Evolutionary conservation across 139 green algal genomes (phyloP).

Genomic region (Chlorella sp.): DNA sequence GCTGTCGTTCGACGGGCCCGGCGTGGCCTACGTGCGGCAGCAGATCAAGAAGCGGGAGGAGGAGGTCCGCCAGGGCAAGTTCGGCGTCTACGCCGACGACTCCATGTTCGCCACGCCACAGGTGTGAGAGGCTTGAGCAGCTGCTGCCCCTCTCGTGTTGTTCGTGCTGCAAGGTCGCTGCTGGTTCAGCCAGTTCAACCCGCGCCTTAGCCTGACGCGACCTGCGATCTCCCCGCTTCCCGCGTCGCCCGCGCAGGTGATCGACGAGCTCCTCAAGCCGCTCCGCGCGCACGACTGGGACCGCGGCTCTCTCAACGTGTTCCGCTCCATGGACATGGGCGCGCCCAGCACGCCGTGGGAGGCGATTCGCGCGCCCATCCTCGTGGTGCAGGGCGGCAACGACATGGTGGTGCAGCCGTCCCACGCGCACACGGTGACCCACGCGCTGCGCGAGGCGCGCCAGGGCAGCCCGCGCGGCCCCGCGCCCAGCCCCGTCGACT

Average conservation of each 20-base stretch:
- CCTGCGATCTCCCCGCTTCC: too few species aligned
- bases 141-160: background rate
- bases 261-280: slow-evolving; percentile 52
- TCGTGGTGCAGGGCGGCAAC: too few species aligned
- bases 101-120: background rate
- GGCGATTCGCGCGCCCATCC: too few species aligned
- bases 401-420: too few species aligned
- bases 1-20: slow-evolving; percentile 33
- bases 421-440: too few species aligned
- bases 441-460: too few species aligned
- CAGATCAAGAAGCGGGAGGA: slow-evolving; percentile 33
- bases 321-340: slow-evolving; percentile 44
- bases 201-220: too few species aligned
- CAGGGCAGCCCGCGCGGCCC: too few species aligned
- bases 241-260: slow-evolving; percentile 29
- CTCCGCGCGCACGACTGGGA: slow-evolving; percentile 58
- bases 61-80: slow-evolving; percentile 21
- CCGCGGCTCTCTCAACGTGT: slow-evolving; percentile 37
- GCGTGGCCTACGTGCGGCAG: slow-evolving; percentile 48
- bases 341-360: too few species aligned
- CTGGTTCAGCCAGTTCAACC: too few species aligned
- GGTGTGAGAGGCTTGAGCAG: background rate
- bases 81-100: slow-evolving; percentile 31
- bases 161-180: background rate
- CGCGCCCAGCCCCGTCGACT: too few species aligned